Evolutionary conservation across 1,284 basidiomycete genomes (phyloP), one percentile per base, ranked within the genome.

Genomic region (Papiliotrema nemorosa): DNA sequence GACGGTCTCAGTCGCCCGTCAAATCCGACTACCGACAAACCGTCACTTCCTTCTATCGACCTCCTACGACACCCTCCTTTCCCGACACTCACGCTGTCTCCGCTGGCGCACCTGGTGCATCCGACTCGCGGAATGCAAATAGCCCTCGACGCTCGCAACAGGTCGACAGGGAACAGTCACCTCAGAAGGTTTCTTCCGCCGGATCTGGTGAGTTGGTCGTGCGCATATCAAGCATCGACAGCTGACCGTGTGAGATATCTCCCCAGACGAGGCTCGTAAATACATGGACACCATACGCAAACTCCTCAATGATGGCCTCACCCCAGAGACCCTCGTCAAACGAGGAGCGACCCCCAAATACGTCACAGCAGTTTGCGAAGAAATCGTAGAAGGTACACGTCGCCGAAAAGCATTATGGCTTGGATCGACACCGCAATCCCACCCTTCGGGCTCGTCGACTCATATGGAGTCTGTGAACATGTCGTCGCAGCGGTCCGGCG

Each of bases 231-330:
- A 38, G 10, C 7, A 38, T 38, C 10, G 41, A 24, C 9, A 42
- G 29, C 29, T 31, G 29, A 31, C 14, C 29, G n/a, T n/a, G n/a
- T n/a, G n/a, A 66, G 66, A 49, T 27, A 53, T 66, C n/a, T 52
- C 64, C 1, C 50, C 52, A 5, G 56, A 55, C 16, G 66, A 68
- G 36, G 64, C 60, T 3, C 38, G 46, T 2, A 60, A 67, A 27
- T 69, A 68, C 40, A 57, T 67, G 39, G 59, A 63, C 10, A 59
- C 63, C 31, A 61, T 72, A 33, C 62, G 60, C 5, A 63, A 63
- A 21, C 55, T 70, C 3, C 53, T 72, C 1, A 46, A 54, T 10
- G 58, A 67, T 13, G 67, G 66, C 2, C 51, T 67, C 24, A 42
- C 52, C 0, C 68, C 70, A 1, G 60, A 69, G 2, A 48, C 47